phyloP scores from a whole-genome alignment of 2,329 filamentous ascomycete genomes.

The Penicillium hesseltinei region DNA sequence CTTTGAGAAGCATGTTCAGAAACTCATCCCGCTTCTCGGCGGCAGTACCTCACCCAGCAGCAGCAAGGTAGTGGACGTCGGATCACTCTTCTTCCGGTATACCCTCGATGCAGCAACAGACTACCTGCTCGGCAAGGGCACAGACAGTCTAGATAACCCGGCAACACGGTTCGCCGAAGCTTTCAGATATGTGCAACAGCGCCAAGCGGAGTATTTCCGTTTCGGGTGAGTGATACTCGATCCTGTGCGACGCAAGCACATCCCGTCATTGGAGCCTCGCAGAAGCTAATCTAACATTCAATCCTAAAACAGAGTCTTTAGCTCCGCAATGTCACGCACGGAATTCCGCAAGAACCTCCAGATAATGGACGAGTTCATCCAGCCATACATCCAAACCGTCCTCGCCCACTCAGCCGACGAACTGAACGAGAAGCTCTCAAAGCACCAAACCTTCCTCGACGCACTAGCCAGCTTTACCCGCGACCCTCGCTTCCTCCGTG shows the following conservation, averaged over 20 bases:
- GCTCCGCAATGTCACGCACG: slow-evolving; percentile 60
- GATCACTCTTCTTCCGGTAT: slow-evolving; percentile 76
- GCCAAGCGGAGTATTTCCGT: slow-evolving; percentile 67
- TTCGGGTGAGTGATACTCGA: slow-evolving; percentile 50
- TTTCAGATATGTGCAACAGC: slow-evolving; percentile 74
- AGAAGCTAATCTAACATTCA: slow-evolving; percentile 10
- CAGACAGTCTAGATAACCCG: slow-evolving; percentile 61
- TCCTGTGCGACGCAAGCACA: background rate
- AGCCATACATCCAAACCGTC: slow-evolving; percentile 72
- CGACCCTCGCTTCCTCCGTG: slow-evolving; percentile 63
- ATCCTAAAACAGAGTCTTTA: slow-evolving; percentile 53
- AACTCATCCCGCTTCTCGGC: slow-evolving; percentile 67
- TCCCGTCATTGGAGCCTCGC: background rate
- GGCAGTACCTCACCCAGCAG: slow-evolving; percentile 37
- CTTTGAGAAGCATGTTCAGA: slow-evolving; percentile 76
- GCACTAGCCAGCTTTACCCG: slow-evolving; percentile 79
- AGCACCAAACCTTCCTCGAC: slow-evolving; percentile 81
- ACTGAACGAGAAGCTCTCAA: slow-evolving; percentile 66
- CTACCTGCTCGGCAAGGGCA: slow-evolving; percentile 76
- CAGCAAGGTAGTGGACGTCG: slow-evolving; percentile 62
- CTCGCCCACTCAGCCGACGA: slow-evolving; percentile 68
- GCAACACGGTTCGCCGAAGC: slow-evolving; percentile 73
- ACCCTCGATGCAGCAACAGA: slow-evolving; percentile 83
- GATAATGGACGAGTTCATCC: slow-evolving; percentile 72
- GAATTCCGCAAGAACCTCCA: slow-evolving; percentile 64